Evolutionary conservation across 345 rosid species (phyloP).

Genomic region (Nasturtium officinale): DNA sequence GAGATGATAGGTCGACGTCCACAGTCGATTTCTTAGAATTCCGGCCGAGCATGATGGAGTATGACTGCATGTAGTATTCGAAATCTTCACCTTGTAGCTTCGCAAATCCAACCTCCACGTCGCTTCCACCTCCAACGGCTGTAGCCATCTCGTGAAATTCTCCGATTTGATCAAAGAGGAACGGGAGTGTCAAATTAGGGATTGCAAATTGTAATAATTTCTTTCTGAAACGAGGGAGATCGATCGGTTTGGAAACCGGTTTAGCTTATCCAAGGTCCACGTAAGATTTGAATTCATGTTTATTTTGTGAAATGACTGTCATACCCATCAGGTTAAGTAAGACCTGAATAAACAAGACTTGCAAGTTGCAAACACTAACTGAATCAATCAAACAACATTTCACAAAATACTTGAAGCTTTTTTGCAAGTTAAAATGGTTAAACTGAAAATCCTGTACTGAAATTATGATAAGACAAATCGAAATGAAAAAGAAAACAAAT

Average conservation of each 20-base stretch:
- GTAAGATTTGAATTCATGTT: slow-evolving; percentile 5
- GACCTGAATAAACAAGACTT: background rate
- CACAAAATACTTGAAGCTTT: too few species aligned
- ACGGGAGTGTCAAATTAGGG: slow-evolving; percentile 24
- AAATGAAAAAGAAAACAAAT: slow-evolving; percentile 9
- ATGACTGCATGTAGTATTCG: slow-evolving; percentile 98
- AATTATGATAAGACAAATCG: background rate
- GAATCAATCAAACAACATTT: too few species aligned
- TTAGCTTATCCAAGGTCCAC: slow-evolving; percentile 7
- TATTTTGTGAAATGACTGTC: background rate
- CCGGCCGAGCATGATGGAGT: slow-evolving; percentile 91
- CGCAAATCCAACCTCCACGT: slow-evolving; percentile 96
- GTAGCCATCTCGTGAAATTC: slow-evolving; percentile 48
- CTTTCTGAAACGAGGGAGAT: background rate
- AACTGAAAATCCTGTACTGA: background rate
- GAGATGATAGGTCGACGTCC: slow-evolving; percentile 91
- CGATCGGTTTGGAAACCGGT: slow-evolving; percentile 27
- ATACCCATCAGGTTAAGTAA: slow-evolving; percentile 20
- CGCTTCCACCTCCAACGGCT: slow-evolving; percentile 66
- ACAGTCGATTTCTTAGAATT: slow-evolving; percentile 94
- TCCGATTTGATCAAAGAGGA: slow-evolving; percentile 11
- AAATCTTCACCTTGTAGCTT: slow-evolving; percentile 97
- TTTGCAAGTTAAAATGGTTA: too few species aligned
- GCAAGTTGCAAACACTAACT: too few species aligned
- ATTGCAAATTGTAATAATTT: slow-evolving; percentile 6